A percentile compares a stretch with the other conserved stretches of the same genome.
Conservation (phyloP, 2,329 filamentous ascomycete genomes). For the Fusarium hostae region DNA sequence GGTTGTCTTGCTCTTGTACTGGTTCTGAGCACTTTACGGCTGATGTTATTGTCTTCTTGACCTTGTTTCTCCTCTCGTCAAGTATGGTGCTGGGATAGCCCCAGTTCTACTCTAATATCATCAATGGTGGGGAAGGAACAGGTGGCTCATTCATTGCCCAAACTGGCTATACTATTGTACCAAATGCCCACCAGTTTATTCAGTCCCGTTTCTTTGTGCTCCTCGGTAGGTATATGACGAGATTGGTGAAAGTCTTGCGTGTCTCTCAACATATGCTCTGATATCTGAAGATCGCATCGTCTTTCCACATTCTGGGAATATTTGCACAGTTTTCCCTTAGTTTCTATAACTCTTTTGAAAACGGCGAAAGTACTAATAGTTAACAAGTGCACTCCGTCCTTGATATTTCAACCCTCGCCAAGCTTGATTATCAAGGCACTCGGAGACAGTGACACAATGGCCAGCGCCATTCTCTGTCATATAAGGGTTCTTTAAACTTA, state of each 20-base stretch:
- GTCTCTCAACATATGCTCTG: not conserved
- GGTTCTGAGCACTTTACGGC: not conserved
- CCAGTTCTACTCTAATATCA: not conserved
- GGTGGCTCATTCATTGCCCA: not conserved
- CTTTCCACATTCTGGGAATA: not conserved
- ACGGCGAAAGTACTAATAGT: not conserved
- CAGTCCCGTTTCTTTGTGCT: not conserved
- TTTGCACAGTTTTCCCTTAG: not conserved
- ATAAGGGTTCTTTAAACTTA: not conserved
- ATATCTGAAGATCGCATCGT: not conserved
- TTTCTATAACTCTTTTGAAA: not conserved
- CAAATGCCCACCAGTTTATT: not conserved
- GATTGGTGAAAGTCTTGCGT: not conserved
- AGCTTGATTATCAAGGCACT: not conserved
- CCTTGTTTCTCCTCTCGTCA: not conserved
- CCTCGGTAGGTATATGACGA: not conserved
- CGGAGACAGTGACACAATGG: not conserved
- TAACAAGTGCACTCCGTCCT: not conserved
- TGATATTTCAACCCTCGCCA: not conserved
- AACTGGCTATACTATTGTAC: not conserved
- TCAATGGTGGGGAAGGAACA: not conserved
- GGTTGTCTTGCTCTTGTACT: not conserved
- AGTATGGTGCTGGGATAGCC: not conserved
- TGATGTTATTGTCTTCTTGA: not conserved
- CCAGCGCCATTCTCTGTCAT: not conserved